phyloP scores from a whole-genome alignment of 805 yeast species.

The Schizosaccharomyces lindneri region DNA sequence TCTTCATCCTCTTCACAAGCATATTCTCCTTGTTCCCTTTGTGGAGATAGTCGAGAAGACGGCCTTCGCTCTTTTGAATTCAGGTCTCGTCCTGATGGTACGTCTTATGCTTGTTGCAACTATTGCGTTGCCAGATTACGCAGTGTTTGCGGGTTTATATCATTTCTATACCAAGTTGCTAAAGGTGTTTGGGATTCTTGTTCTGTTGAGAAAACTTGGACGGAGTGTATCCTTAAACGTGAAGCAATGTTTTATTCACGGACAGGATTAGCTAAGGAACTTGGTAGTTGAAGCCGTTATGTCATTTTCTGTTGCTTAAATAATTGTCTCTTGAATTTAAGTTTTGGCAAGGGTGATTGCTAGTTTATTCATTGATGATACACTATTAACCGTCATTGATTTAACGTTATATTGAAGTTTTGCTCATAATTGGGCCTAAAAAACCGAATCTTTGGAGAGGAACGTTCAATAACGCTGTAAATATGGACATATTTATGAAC shows the following conservation, averaged over 20 bases:
- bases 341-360: too few species aligned
- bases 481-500: too few species aligned
- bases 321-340: too few species aligned
- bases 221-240: constrained; percentile 36
- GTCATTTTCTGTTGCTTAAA: background rate
- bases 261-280: constrained; percentile 23
- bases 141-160: constrained; percentile 59
- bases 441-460: too few species aligned
- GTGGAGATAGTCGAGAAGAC: constrained; percentile 37
- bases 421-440: too few species aligned
- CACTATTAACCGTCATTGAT: too few species aligned
- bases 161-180: constrained; percentile 42
- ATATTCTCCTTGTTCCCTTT: constrained; percentile 39
- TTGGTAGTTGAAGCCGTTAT: background rate
- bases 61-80: constrained; percentile 4
- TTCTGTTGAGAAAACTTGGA: constrained; percentile 29
- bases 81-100: constrained; percentile 5
- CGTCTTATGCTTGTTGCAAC: constrained; percentile 47
- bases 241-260: constrained; percentile 64
- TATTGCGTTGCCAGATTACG: constrained; percentile 60
- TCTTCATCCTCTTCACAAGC: background rate
- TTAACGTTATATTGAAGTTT: too few species aligned
- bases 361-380: too few species aligned
- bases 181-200: constrained; percentile 35
- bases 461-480: too few species aligned